These are phyloP conservation scores for Ophiostoma novo-ulmi DNA, from an alignment of 2,329 filamentous ascomycete genomes.

Conservation along the genomic window DNA sequence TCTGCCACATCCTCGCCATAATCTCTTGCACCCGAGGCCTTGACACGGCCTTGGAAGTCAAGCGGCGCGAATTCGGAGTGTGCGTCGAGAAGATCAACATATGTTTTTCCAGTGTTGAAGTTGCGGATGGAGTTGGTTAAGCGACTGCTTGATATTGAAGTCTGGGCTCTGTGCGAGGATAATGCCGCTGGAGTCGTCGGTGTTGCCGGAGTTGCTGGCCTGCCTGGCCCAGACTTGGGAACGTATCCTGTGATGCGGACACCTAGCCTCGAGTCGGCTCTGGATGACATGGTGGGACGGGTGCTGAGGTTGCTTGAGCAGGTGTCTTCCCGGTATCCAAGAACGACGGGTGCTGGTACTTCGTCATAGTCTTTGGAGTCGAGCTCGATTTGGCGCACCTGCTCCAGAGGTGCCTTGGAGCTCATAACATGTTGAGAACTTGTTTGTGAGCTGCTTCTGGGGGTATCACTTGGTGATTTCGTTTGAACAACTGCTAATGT, in stretches of 20 bases:
- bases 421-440: background rate
- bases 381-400: background rate
- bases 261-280: background rate
- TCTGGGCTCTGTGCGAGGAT: constrained; percentile 11
- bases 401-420: background rate
- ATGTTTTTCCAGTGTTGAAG: constrained; percentile 20
- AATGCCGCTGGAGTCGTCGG: background rate
- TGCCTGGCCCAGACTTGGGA: background rate
- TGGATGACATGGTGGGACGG: constrained; percentile 38
- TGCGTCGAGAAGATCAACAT: constrained; percentile 55
- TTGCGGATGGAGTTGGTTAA: background rate
- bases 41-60: constrained; percentile 46
- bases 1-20: constrained; percentile 64
- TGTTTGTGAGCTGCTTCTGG: background rate
- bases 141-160: constrained; percentile 19
- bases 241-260: background rate
- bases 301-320: constrained; percentile 26
- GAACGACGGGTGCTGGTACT: constrained; percentile 33
- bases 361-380: background rate
- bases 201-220: background rate
- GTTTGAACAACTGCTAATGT: constrained; percentile 20
- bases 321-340: constrained; percentile 31
- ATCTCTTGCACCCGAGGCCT: constrained; percentile 47
- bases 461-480: background rate
- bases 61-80: constrained; percentile 47